phyloP scores from a whole-genome alignment of 1,284 basidiomycete genomes.

The Blastosporella zonata region DNA sequence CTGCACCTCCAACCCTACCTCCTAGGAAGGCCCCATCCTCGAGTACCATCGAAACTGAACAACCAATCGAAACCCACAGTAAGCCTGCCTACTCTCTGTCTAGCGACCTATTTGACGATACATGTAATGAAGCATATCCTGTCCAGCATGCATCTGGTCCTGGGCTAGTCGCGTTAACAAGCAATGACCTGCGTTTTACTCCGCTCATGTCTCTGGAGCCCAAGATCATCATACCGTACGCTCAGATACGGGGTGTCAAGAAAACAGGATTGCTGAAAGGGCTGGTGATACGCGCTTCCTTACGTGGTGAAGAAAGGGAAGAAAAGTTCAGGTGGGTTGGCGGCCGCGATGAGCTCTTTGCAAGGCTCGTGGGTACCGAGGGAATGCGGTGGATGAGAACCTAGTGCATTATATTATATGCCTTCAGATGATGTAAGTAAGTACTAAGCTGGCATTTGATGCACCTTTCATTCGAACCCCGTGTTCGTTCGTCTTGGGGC shows the following conservation, averaged over 20 bases:
- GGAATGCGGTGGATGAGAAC: constrained; percentile 28
- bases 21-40: constrained; percentile 8
- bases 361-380: constrained; percentile 52
- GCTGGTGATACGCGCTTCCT: constrained; percentile 46
- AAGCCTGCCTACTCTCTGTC: constrained; percentile 7
- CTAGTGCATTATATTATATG: constrained; percentile 2
- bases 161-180: constrained; percentile 57
- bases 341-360: constrained; percentile 63
- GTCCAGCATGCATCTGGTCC: constrained; percentile 54
- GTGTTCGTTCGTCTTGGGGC: neutral
- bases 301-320: constrained; percentile 34
- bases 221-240: constrained; percentile 44
- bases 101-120: neutral
- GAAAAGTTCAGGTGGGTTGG: constrained; percentile 61
- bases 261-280: constrained; percentile 54
- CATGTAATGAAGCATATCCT: constrained; percentile 46
- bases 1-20: constrained; percentile 12
- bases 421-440: no score
- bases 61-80: neutral
- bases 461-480: neutral
- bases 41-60: neutral
- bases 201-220: constrained; percentile 45
- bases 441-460: no score
- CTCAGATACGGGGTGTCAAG: constrained; percentile 52
- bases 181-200: constrained; percentile 50